Base-by-base conservation (phyloP, 495 filamentous ascomycete genomes). In the Penicillium steckii region DNA sequence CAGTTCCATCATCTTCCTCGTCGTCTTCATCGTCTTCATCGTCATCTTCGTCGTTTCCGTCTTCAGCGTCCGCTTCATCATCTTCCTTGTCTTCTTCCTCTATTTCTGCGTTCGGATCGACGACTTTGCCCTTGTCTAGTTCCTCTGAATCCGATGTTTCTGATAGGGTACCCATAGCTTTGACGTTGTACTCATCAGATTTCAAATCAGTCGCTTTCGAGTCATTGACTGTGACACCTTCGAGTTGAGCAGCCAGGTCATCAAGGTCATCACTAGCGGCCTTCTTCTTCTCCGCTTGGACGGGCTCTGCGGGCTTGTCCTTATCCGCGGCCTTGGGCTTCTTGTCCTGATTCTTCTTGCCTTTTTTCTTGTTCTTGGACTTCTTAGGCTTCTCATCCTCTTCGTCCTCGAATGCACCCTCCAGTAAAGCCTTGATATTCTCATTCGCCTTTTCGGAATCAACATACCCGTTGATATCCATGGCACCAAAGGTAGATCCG, bases 321-420 rank as follows among this genome's bases (percentile, higher is more conserved):
- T 41, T 21, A 1, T 41, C 38, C 10, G 19, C 18, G 13, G 9
- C 19, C 38, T 41, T 23, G 7, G 17, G 8, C 15, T 57, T 48
- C 44, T 55, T 57, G 4, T 48, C 24, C n/a, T 74, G 78, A 43
- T 77, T 73, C 41, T 81, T 74, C 65, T 53, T 68, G 71, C 53
- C 62, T 43, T 68, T 68, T 18, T 71, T 70, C 17, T 61, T 65
- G 56, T 75, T 79, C 64, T 84, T 85, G 53, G 69, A 75, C 41
- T 82, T 74, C 10, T 75, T 58, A 30, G 82, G 43, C 4, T 19
- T 37, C 33, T 45, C 52, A 4, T 55, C 86, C 35, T 91, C 86
- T 18, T 90, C 87, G 42, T 92, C 90, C 42, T 94, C 91, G 57
- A 96, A 85, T 2, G 86, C 86, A 18, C 91, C 91, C 69, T 95